Base-by-base conservation (phyloP, 176 grass and related monocot genomes). In the Canna indica region DNA sequence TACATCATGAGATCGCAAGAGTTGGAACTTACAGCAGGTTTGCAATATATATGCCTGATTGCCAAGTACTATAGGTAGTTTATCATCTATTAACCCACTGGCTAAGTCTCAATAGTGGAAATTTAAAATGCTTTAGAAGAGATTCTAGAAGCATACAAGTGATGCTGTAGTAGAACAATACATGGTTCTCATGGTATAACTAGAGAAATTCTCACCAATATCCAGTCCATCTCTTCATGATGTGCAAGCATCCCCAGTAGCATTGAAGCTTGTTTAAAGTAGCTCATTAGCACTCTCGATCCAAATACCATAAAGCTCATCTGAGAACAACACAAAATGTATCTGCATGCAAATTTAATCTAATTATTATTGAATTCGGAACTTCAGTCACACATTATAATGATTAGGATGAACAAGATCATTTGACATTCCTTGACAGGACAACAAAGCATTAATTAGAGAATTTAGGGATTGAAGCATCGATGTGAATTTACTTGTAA, bases 321-420 rank as follows among this genome's bases (percentile, higher is more conserved):
- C 89, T 31, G 39, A 73, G 53, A 99, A 93, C 35, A 99, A 84
- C 81, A 93, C 86, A 78, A 99, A 99, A 82, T 99, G 89, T 35
- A 99, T 84, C 94, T 99, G 86, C 79, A 73, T 31, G 22, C 36
- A 3, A 67, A 73, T 61, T 26, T 60, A 16, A 18, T 38, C 69
- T 10, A 29, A 13, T 10, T 22, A 25, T 50, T 8, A 16, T 47
- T 62, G 2, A 15, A 27, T 13, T 47, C 6, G 5, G 9, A 20
- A 31, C 4, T 47, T 20, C 18, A 47, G 14, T 24, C 9, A 65
- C 62, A 11, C 2, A 24, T 38, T 29, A 3, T 22, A 1, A 27
- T 39, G 42, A 70, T 36, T n/a, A 16, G 68, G 0, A 59, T 22
- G 54, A 52, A 31, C 26, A 24, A 61, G 14, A 13, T 15, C 13